These are phyloP conservation scores for Fusarium pseudograminearum DNA, from an alignment of 2,329 filamentous ascomycete species.

Conservation along the genomic window DNA sequence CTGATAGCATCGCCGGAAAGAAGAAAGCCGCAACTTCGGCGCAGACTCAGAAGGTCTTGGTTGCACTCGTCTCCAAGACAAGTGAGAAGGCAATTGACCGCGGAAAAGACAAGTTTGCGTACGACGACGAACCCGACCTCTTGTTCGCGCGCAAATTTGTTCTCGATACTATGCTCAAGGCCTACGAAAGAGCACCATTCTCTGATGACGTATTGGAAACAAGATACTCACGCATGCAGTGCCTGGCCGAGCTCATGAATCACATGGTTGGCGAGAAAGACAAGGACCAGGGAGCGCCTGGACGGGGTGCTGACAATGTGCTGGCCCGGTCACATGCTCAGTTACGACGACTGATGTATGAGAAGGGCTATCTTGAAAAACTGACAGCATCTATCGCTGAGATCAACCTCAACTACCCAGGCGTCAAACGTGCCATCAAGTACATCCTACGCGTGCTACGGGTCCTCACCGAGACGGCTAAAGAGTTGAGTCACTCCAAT, in stretches of 20 bases:
- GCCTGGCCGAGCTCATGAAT: slow-evolving; percentile 90
- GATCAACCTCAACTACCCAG: slow-evolving; percentile 93
- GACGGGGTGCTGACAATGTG: slow-evolving; percentile 55
- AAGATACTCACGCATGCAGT: slow-evolving; percentile 89
- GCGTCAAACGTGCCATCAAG: slow-evolving; percentile 93
- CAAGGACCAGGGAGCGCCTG: slow-evolving; percentile 64
- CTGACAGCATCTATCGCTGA: slow-evolving; percentile 94
- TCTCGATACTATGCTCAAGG: slow-evolving; percentile 89
- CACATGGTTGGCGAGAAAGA: slow-evolving; percentile 88
- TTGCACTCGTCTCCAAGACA: slow-evolving; percentile 89
- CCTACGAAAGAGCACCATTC: slow-evolving; percentile 87
- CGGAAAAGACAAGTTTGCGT: slow-evolving; percentile 68
- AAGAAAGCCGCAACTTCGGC: slow-evolving; percentile 88
- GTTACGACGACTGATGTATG: slow-evolving; percentile 94
- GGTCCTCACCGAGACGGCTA: slow-evolving; percentile 86
- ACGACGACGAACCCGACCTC: slow-evolving; percentile 84
- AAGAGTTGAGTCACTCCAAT: slow-evolving; percentile 84
- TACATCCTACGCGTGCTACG: slow-evolving; percentile 93
- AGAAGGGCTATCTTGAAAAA: slow-evolving; percentile 93
- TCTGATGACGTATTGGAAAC: slow-evolving; percentile 84
- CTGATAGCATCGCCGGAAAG: slow-evolving; percentile 81
- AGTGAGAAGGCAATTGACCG: slow-evolving; percentile 77
- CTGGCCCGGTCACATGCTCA: slow-evolving; percentile 77
- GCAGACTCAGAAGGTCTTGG: slow-evolving; percentile 87
- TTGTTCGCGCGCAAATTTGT: slow-evolving; percentile 95